phyloP scores from a whole-genome alignment of 176 grass and related monocot genomes.

The Avena eriantha region DNA sequence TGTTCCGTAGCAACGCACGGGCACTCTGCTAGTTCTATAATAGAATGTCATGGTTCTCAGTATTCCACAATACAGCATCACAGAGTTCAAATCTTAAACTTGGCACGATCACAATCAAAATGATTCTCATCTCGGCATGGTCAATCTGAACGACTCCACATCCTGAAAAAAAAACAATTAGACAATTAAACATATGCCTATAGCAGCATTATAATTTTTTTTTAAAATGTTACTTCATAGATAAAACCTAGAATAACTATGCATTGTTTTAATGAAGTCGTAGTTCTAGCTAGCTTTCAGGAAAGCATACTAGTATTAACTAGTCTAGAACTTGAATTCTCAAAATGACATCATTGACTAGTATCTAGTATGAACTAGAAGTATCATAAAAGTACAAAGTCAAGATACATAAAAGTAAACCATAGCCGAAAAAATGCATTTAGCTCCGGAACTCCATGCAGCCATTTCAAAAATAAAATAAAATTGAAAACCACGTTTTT shows the following conservation, averaged over 20 bases:
- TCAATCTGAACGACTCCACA: conserved; percentile 25
- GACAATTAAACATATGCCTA: conserved; percentile 6
- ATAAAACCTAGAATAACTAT: not conserved
- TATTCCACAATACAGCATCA: conserved; percentile 41
- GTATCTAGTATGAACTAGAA: not conserved
- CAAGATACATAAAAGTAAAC: too few species aligned
- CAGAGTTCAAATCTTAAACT: conserved; percentile 40
- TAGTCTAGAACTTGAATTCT: not conserved
- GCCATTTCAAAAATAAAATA: too few species aligned
- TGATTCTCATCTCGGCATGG: conserved; percentile 30
- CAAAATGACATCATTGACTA: not conserved
- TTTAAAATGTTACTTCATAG: not conserved
- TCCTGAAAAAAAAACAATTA: conserved; percentile 49
- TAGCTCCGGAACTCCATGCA: too few species aligned
- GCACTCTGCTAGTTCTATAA: not conserved
- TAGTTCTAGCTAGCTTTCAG: not conserved
- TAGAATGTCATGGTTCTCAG: conserved; percentile 27
- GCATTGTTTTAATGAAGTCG: not conserved
- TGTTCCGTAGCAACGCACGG: too few species aligned
- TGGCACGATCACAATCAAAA: conserved; percentile 12
- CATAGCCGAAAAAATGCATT: too few species aligned
- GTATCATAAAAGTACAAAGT: not conserved
- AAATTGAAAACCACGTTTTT: too few species aligned
- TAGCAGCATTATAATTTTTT: not conserved
- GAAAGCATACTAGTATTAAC: not conserved